Conservation (phyloP, 441 rosid species). For the Adansonia madagascariensis region DNA sequence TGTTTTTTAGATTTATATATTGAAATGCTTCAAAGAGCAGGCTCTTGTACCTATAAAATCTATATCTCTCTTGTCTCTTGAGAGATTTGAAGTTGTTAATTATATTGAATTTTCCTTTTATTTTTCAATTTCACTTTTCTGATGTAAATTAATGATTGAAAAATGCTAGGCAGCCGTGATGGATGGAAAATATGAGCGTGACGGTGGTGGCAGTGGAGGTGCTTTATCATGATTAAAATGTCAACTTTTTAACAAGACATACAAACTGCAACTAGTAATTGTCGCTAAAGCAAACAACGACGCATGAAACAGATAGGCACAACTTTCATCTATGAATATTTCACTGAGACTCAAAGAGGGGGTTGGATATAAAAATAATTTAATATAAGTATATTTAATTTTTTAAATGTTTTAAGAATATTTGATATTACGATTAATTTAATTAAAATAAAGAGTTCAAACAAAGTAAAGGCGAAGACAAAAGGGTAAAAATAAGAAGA, state of each 20-base stretch:
- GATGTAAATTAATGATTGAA: conserved; percentile 25
- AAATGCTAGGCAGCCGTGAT: conserved; percentile 27
- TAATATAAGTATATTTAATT: too few relatives aligned
- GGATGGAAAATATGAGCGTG: conserved; percentile 26
- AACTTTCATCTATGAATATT: too few relatives aligned
- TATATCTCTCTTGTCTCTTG: conserved; percentile 6
- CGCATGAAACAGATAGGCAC: background rate
- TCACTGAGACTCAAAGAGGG: too few relatives aligned
- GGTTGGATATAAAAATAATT: too few relatives aligned
- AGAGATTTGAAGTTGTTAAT: background rate
- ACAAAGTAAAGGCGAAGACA: background rate
- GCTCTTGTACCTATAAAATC: conserved; percentile 1
- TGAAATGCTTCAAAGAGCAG: background rate
- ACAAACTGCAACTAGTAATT: conserved; percentile 37
- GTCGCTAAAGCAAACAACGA: conserved; percentile 25
- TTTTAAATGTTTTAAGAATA: too few relatives aligned
- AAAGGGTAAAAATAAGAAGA: too few relatives aligned
- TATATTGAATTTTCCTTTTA: background rate
- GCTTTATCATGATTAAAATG: conserved; percentile 50
- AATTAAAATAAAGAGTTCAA: too few relatives aligned
- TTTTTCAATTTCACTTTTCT: background rate
- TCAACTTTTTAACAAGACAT: conserved; percentile 31
- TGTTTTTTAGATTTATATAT: background rate
- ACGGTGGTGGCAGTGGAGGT: conserved; percentile 36
- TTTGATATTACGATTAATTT: too few relatives aligned